Base-by-base conservation (phyloP, 441 rosid species). In the Adansonia gregorii region DNA sequence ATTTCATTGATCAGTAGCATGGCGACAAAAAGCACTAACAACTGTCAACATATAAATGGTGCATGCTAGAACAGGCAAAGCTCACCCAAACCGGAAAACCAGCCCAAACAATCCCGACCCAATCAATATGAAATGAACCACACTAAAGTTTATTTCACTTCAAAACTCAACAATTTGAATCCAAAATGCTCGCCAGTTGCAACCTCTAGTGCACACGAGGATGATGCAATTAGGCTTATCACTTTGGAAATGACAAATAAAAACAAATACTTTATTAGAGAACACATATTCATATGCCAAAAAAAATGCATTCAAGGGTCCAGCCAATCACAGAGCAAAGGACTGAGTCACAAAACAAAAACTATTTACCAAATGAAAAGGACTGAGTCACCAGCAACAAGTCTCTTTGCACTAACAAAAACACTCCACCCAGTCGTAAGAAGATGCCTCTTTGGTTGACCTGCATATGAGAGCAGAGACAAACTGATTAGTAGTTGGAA, bases 381-480 rank as follows among this genome's bases (percentile, higher is more conserved):
- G 75, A 93, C 97, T 2, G 97, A 96, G 82, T 94, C 98, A 48
- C 98, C 98, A 43, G 92, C 91, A 82, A 89, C 94, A 46, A 94
- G 97, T 82, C 87, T 89, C 88, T 94, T 94, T 85, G 92, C 95
- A 84, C 90, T 89, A 78, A 93, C 98, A 66, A 94, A 94, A 74
- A 91, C 78, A 82, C 97, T 94, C 98, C 98, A 94, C 67, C 97
- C 98, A 6, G 97, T 93, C 7, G 97, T 93, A 70, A 95, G 99
- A 74, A 95, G 89, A 91, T 95, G 99, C 84, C 99, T 85, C 87
- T 97, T 93, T 73, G 99, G 99, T 85, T 95, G 98, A 77, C 98
- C 99, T 95, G 84, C 72, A 85, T 46, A 81, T 67, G 63, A 27
- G 73, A 71, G n/a, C 27, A 67, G 8, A 45, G 54, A 67, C 54